Percentiles rank a stretch among this genome's conserved stretches.
Conservation (phyloP, 2,329 filamentous ascomycete species). For the Bipolaris bicolor region DNA sequence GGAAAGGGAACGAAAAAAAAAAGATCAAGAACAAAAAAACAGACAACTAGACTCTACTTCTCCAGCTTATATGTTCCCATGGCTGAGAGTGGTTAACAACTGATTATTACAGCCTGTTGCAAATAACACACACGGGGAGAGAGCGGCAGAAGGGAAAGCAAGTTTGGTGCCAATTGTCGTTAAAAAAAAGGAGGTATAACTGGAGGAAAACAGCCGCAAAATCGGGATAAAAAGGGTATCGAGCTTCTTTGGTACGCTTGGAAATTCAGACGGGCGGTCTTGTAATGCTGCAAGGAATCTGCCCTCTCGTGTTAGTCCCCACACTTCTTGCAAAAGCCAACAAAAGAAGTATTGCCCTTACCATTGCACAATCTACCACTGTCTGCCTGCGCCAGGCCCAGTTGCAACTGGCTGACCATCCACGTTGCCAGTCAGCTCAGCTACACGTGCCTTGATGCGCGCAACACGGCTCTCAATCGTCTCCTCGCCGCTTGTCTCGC, state of each 20-base stretch:
- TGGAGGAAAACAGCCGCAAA: conserved; percentile 6
- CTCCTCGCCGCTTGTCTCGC: conserved; percentile 95
- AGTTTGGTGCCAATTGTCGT: conserved; percentile 12
- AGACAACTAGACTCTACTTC: conserved; percentile 12
- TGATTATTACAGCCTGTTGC: neutral
- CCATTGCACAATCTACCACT: conserved; percentile 27
- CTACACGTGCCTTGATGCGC: conserved; percentile 95
- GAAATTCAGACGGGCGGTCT: conserved; percentile 24
- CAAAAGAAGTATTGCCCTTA: conserved; percentile 3
- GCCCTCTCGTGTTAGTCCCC: neutral
- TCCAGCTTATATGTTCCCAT: neutral
- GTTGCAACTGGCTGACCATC: conserved; percentile 31
- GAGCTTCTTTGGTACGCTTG: conserved; percentile 33
- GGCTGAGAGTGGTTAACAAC: too few relatives aligned
- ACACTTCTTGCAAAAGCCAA: neutral
- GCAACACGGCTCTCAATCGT: conserved; percentile 96
- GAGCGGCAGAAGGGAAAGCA: neutral
- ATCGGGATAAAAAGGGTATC: conserved; percentile 39
- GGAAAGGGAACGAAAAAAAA: neutral
- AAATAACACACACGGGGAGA: neutral
- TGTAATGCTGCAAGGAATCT: conserved; percentile 19
- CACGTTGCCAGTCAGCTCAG: conserved; percentile 76
- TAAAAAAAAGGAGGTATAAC: neutral
- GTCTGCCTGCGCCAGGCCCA: conserved; percentile 19
- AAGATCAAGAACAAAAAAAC: conserved; percentile 12